phyloP scores from a whole-genome alignment of 495 filamentous ascomycete genomes.

The Xanthoparmelia taractica region DNA sequence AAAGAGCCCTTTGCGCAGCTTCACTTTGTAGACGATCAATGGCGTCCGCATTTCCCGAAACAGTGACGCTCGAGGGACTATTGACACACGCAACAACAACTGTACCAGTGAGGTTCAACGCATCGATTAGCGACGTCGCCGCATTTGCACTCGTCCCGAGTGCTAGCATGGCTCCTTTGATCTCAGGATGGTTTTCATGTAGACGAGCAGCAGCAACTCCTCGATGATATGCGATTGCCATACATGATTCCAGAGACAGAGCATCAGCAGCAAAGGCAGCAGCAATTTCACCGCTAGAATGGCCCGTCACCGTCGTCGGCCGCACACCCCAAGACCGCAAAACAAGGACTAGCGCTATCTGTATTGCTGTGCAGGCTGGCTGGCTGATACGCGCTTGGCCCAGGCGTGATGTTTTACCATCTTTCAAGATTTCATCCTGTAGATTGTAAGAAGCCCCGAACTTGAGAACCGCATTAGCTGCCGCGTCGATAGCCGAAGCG shows the following conservation, averaged over 20 bases:
- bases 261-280: conserved; percentile 33
- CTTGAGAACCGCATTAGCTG: neutral
- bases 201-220: conserved; percentile 23
- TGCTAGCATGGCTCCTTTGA: conserved; percentile 10
- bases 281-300: conserved; percentile 39
- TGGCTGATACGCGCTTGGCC: conserved; percentile 27
- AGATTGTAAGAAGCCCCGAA: neutral
- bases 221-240: conserved; percentile 36
- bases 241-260: conserved; percentile 22
- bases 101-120: neutral
- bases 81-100: conserved; percentile 31
- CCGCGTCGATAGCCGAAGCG: neutral
- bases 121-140: neutral
- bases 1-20: conserved; percentile 29
- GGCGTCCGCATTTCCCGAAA: conserved; percentile 25
- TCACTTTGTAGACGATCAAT: conserved; percentile 30
- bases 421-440: conserved; percentile 9
- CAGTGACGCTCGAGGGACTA: conserved; percentile 30
- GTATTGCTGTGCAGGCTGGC: conserved; percentile 35
- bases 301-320: conserved; percentile 32
- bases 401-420: conserved; percentile 1
- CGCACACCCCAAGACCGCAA: conserved; percentile 33
- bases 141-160: neutral
- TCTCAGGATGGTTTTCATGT: neutral
- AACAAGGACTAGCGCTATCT: conserved; percentile 34